A percentile compares a stretch with the other conserved stretches of the same genome.
Conservation (phyloP, 1,284 basidiomycete genomes). For the Ceratobasidium sp. region DNA sequence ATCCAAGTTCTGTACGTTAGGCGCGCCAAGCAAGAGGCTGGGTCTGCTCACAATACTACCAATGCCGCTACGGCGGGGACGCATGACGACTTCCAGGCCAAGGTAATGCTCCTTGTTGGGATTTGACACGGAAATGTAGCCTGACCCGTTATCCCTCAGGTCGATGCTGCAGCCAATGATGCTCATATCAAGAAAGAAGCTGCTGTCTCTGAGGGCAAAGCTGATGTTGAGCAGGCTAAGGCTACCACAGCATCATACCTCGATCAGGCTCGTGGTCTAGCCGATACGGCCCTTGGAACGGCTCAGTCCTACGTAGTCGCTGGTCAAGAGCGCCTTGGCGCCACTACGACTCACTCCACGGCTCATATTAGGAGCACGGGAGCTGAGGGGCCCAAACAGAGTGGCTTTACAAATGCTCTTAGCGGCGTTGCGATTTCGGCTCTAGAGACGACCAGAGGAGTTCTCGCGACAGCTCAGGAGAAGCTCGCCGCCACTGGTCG, state of each 20-base stretch:
- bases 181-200: constrained; percentile 39
- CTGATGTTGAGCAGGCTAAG: constrained; percentile 43
- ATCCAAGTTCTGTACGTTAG: neutral
- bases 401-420: constrained; percentile 40
- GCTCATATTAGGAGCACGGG: constrained; percentile 35
- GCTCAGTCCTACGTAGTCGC: constrained; percentile 42
- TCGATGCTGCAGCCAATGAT: constrained; percentile 26
- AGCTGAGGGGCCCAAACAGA: constrained; percentile 15
- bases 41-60: neutral
- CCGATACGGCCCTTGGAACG: constrained; percentile 37
- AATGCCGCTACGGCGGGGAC: neutral
- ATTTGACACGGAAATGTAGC: too few species aligned
- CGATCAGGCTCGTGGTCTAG: constrained; percentile 42
- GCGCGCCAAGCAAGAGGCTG: constrained; percentile 20
- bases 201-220: constrained; percentile 43
- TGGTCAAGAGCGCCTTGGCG: constrained; percentile 43
- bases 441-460: constrained; percentile 40
- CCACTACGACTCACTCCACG: constrained; percentile 37
- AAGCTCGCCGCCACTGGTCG: constrained; percentile 35
- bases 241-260: constrained; percentile 40
- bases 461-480: constrained; percentile 40
- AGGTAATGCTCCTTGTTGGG: neutral
- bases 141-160: neutral
- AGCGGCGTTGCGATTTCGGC: constrained; percentile 39
- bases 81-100: constrained; percentile 35